A percentile compares a stretch with the other conserved stretches of the same genome.
Evolutionary conservation across 768 basidiomycete species (phyloP).

Genomic region (Xerocomellus dryophilus): DNA sequence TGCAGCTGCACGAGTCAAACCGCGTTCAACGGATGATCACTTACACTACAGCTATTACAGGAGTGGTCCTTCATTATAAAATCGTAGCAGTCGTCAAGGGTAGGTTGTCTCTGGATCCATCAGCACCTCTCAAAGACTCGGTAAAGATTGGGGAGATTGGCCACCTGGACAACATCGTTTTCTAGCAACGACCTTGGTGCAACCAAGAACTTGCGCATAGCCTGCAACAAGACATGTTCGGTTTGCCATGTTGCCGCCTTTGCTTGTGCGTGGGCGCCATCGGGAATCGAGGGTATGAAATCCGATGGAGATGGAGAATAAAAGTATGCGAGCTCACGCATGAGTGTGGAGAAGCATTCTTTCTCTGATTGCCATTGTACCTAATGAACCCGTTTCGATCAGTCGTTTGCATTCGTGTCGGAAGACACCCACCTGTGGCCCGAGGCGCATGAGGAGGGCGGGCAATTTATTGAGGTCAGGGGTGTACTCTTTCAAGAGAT

Average conservation of each 20-base stretch:
- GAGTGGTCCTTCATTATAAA: not conserved
- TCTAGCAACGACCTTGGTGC: constrained; percentile 67
- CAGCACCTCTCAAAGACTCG: constrained; percentile 93
- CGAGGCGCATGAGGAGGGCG: constrained; percentile 83
- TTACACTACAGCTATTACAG: not conserved
- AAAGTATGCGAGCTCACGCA: constrained; percentile 90
- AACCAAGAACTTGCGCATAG: constrained; percentile 71
- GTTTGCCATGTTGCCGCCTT: constrained; percentile 77
- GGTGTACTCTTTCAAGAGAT: constrained; percentile 81
- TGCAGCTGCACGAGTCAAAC: not conserved
- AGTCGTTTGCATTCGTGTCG: not conserved
- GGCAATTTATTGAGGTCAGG: constrained; percentile 92
- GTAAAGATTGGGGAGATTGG: constrained; percentile 88
- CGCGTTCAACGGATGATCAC: not conserved
- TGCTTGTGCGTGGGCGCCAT: constrained; percentile 42
- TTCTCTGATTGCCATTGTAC: constrained; percentile 86
- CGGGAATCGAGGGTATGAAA: constrained; percentile 14
- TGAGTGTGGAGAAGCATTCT: constrained; percentile 81
- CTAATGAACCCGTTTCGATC: constrained; percentile 35
- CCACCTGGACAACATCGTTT: constrained; percentile 79
- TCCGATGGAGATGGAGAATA: constrained; percentile 55
- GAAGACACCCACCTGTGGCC: constrained; percentile 64
- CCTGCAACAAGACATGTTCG: constrained; percentile 87
- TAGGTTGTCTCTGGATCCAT: constrained; percentile 5
- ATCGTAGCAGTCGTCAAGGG: constrained; percentile 2